phyloP scores from a whole-genome alignment of 2,329 filamentous ascomycete genomes.

The Teratosphaeria zuluensis region DNA sequence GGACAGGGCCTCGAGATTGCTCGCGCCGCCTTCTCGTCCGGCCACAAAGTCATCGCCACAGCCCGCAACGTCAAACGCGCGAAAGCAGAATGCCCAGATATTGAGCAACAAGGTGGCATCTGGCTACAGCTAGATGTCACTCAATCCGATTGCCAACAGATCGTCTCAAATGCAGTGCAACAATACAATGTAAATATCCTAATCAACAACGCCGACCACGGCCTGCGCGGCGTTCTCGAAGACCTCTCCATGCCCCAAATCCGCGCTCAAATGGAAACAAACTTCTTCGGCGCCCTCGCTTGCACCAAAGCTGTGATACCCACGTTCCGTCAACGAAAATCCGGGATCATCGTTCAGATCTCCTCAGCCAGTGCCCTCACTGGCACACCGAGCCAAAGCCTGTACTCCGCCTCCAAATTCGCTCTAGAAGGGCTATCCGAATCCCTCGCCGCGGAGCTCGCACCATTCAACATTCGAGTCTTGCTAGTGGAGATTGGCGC shows the following conservation, averaged over 20 bases:
- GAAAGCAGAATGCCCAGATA: constrained; percentile 1
- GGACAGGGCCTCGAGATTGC: constrained; percentile 12
- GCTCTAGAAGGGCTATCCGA: constrained; percentile 34
- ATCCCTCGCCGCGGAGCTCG: constrained; percentile 28
- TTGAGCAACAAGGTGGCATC: constrained; percentile 7
- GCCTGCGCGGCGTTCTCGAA: constrained; percentile 8
- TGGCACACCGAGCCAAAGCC: constrained; percentile 8
- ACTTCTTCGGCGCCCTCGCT: constrained; percentile 13
- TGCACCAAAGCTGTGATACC: constrained; percentile 12
- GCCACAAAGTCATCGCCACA: constrained; percentile 10
- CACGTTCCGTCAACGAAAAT: constrained; percentile 6
- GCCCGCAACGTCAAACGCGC: constrained; percentile 7
- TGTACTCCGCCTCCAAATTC: constrained; percentile 26
- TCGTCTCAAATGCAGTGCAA: constrained; percentile 1
- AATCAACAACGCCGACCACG: constrained; percentile 9
- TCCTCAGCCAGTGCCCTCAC: constrained; percentile 12
- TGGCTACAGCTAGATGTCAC: constrained; percentile 7
- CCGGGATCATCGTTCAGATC: constrained; percentile 14
- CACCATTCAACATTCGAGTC: constrained; percentile 27
- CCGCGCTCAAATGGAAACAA: constrained; percentile 13
- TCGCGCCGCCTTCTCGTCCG: constrained; percentile 7
- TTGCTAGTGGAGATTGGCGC: constrained; percentile 35
- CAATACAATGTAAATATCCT: constrained; percentile 3
- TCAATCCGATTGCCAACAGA: not conserved
- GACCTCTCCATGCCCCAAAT: constrained; percentile 11